Base-by-base conservation (phyloP, 2,329 filamentous ascomycete genomes). In the Alternaria metachromatica region DNA sequence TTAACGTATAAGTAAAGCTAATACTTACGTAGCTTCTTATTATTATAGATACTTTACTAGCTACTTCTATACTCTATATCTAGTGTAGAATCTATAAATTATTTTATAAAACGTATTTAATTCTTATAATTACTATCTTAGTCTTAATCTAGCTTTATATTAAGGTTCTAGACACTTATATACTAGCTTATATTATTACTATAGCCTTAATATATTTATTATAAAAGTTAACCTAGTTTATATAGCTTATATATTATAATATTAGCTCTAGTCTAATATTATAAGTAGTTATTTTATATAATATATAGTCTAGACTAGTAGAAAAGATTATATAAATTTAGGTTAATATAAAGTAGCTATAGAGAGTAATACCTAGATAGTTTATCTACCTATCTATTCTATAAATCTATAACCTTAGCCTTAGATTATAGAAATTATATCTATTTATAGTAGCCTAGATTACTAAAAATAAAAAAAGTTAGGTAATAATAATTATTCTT, bases 391-490 rank as follows among this genome's bases (percentile, higher is more conserved):
- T 57, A 4, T 55, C 57, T 37, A 20, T 65, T 18, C 62, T 55
- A 6, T 15, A 20, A 6, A n/a, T 58, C 3, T 43, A 53, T 15
- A 49, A 28, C n/a, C 20, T 60, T 5, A 46, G 57, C 9, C n/a
- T 60, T n/a, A 41, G 65, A 12, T 13, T 65, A 12, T n/a, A 56
- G 26, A 46, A 67, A 21, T 50, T 20, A 12, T 57, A 67, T 56
- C 65, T 60, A 3, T 67, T 60, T 43, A 53, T 67, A 30, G 15
- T 67, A 8, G 56, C 65, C 9, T 67, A 54, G 65, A 23, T 25
- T 3, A 10, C n/a, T 12, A 2, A 56, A 15, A n/a, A 56, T 21
- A 25, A 55, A 13, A 44, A 33, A 46, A 25, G 9, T 41, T 13
- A 28, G 48, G 15, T 12, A 57, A 61, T 13, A 50, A 55, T 13